Evolutionary conservation across 306 rosid genomes (phyloP).

Genomic region (Lupinus albus): DNA sequence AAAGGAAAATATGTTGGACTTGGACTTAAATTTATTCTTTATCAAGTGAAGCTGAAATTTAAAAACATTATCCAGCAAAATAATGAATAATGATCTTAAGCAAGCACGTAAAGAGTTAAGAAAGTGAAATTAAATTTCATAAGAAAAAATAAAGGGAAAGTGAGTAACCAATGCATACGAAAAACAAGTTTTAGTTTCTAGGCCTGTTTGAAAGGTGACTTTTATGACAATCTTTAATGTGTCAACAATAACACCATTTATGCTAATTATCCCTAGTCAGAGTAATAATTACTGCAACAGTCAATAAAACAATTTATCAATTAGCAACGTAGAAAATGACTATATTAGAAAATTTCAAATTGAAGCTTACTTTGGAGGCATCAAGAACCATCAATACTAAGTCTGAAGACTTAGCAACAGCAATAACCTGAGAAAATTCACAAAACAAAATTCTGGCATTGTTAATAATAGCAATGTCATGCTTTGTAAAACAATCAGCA

Average conservation of each 20-base stretch:
- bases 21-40: slow-evolving; percentile 7
- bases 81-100: neutral
- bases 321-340: slow-evolving; percentile 29
- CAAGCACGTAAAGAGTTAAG: neutral
- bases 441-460: slow-evolving; percentile 29
- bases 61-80: slow-evolving; percentile 21
- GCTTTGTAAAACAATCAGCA: slow-evolving; percentile 29
- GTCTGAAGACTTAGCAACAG: slow-evolving; percentile 98
- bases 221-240: neutral
- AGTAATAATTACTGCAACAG: slow-evolving; percentile 16
- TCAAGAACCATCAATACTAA: slow-evolving; percentile 96
- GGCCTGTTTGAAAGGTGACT: slow-evolving; percentile 29
- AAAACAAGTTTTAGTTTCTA: slow-evolving; percentile 25
- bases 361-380: slow-evolving; percentile 84
- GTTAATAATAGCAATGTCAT: slow-evolving; percentile 35
- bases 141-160: slow-evolving; percentile 4
- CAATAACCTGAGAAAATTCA: slow-evolving; percentile 82
- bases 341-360: neutral
- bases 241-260: neutral
- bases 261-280: slow-evolving; percentile 4
- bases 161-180: neutral
- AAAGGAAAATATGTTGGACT: slow-evolving; percentile 1
- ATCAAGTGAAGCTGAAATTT: slow-evolving; percentile 1
- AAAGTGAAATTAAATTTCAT: slow-evolving; percentile 12
- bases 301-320: slow-evolving; percentile 27